Conservation (phyloP, 2,329 filamentous ascomycete genomes). For the Pestalotiopsis sp. region DNA sequence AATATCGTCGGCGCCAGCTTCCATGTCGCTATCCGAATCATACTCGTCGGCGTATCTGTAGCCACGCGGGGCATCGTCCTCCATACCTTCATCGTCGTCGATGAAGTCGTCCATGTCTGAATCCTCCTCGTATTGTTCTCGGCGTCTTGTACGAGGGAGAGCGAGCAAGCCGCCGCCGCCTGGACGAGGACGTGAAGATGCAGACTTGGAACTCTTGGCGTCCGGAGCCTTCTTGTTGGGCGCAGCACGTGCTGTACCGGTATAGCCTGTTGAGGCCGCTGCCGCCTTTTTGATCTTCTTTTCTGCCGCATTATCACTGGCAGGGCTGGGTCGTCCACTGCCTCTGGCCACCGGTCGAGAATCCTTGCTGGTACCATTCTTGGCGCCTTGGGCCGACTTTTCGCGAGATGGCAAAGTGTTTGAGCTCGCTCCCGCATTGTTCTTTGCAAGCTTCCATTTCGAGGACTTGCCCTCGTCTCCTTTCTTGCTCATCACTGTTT, state of each 20-base stretch:
- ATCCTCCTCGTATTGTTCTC: slow-evolving; percentile 54
- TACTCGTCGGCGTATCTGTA: slow-evolving; percentile 46
- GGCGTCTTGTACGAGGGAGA: slow-evolving; percentile 34
- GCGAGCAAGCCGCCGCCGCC: slow-evolving; percentile 36
- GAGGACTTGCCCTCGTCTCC: slow-evolving; percentile 46
- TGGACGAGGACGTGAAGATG: slow-evolving; percentile 23
- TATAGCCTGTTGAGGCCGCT: slow-evolving; percentile 65
- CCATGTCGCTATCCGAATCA: slow-evolving; percentile 75
- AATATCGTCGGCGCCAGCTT: slow-evolving; percentile 74
- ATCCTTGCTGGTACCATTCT: slow-evolving; percentile 26
- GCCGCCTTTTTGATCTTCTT: slow-evolving; percentile 67
- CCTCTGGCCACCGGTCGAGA: slow-evolving; percentile 20
- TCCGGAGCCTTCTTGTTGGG: slow-evolving; percentile 35
- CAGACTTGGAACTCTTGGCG: slow-evolving; percentile 19
- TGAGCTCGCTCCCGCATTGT: slow-evolving; percentile 13
- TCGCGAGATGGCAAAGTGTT: slow-evolving; percentile 11
- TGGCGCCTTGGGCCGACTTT: slow-evolving; percentile 6
- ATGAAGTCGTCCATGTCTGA: slow-evolving; percentile 57
- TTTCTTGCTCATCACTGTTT: slow-evolving; percentile 54
- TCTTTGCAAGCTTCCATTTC: slow-evolving; percentile 10
- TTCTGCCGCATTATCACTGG: slow-evolving; percentile 43
- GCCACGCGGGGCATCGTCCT: slow-evolving; percentile 49
- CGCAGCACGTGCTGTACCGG: slow-evolving; percentile 65
- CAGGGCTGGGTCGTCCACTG: slow-evolving; percentile 28
- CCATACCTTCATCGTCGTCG: slow-evolving; percentile 56